Conservation (phyloP, 2,329 filamentous ascomycete genomes). For the Thelonectria blattea region DNA sequence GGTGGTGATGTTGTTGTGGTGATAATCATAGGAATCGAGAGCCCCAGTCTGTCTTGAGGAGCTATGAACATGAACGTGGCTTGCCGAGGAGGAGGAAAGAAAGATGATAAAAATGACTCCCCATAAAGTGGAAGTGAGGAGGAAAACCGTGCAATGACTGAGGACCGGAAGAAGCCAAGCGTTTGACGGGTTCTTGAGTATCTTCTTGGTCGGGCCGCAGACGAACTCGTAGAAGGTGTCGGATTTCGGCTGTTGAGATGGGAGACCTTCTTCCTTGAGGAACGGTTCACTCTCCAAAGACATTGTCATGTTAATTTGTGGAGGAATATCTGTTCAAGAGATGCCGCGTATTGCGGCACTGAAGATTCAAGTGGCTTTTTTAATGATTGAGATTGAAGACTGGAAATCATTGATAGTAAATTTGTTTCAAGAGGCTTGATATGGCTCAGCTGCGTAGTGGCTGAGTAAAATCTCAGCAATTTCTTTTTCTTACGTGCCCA, state of each 20-base stretch:
- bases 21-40: not conserved
- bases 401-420: too few species aligned
- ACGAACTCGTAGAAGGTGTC: not conserved
- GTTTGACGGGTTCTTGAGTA: not conserved
- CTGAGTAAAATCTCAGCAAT: too few species aligned
- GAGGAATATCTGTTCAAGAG: too few species aligned
- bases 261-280: not conserved
- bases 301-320: not conserved
- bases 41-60: not conserved
- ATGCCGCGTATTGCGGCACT: too few species aligned
- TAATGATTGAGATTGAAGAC: too few species aligned
- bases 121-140: not conserved
- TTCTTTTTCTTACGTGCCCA: too few species aligned
- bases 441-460: too few species aligned
- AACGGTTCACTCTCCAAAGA: not conserved
- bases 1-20: not conserved
- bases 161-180: not conserved
- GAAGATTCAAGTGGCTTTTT: too few species aligned
- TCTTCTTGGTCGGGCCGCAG: not conserved
- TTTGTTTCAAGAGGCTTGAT: too few species aligned
- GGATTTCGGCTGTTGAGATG: not conserved
- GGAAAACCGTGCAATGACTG: not conserved
- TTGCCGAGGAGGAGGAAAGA: not conserved
- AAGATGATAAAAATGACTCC: not conserved
- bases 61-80: not conserved